Evolutionary conservation across 768 basidiomycete genomes (phyloP).

Genomic region (Boletales sp.): DNA sequence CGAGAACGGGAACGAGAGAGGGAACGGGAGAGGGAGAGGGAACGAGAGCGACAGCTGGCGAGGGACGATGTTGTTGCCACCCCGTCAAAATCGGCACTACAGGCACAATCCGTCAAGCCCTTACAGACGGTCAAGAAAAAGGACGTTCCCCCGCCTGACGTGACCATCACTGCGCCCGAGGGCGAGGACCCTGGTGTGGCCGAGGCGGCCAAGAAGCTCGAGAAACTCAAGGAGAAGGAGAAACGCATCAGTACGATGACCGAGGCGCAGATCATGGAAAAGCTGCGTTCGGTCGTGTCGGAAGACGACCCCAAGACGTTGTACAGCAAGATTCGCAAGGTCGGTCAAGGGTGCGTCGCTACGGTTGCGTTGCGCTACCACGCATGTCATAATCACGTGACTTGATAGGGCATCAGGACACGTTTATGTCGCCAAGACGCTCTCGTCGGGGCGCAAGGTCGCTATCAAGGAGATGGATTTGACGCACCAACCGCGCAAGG

Average conservation of each 20-base stretch:
- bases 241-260: slow-evolving; percentile 95
- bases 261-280: slow-evolving; percentile 98
- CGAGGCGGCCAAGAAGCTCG: slow-evolving; percentile 69
- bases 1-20: neutral
- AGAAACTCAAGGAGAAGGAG: slow-evolving; percentile 54
- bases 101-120: slow-evolving; percentile 58
- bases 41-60: slow-evolving; percentile 24
- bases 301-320: slow-evolving; percentile 83
- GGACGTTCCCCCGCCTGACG: slow-evolving; percentile 30
- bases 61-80: slow-evolving; percentile 35
- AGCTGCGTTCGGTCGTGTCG: slow-evolving; percentile 84
- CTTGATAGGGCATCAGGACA: slow-evolving; percentile 84
- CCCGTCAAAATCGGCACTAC: slow-evolving; percentile 40
- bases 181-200: slow-evolving; percentile 48
- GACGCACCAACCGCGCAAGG: slow-evolving; percentile 91
- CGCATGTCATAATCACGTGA: slow-evolving; percentile 7
- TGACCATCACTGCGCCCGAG: slow-evolving; percentile 53
- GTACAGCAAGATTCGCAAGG: slow-evolving; percentile 98
- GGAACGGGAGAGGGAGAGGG: slow-evolving; percentile 15
- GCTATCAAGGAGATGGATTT: slow-evolving; percentile 99
- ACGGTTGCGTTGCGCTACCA: slow-evolving; percentile 1
- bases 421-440: slow-evolving; percentile 94
- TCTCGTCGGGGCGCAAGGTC: slow-evolving; percentile 80
- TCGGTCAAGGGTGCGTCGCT: slow-evolving; percentile 87
- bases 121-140: slow-evolving; percentile 72